Conservation (phyloP, 495 filamentous ascomycete species). For the Rusavskia elegans region DNA sequence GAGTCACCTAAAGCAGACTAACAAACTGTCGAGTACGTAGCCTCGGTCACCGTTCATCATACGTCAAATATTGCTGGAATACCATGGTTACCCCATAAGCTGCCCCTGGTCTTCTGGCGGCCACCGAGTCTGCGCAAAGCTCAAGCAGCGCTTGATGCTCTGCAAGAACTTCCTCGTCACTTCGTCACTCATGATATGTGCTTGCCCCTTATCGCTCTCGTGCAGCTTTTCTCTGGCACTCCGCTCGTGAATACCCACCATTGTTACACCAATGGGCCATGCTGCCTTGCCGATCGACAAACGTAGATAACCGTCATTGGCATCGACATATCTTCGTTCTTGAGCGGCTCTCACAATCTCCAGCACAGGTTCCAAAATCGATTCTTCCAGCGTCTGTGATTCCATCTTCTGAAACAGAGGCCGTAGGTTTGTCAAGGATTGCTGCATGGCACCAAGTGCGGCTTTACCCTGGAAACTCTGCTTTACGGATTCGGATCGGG, state of each 20-base stretch:
- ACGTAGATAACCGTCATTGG: constrained; percentile 85
- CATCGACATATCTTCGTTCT: constrained; percentile 80
- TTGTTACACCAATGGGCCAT: constrained; percentile 98
- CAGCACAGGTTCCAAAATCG: constrained; percentile 68
- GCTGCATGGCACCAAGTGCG: constrained; percentile 63
- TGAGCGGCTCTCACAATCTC: constrained; percentile 89
- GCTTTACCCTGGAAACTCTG: constrained; percentile 62
- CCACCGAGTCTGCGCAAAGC: constrained; percentile 94
- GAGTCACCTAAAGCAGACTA: too few relatives aligned
- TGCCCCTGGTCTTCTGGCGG: constrained; percentile 83
- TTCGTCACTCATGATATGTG: constrained; percentile 96
- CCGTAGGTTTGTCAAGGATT: constrained; percentile 68
- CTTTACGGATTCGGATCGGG: constrained; percentile 43
- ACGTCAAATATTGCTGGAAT: too few relatives aligned
- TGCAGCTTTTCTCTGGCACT: constrained; percentile 90
- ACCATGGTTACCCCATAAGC: constrained; percentile 69
- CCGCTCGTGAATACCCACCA: constrained; percentile 98
- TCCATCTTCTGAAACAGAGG: constrained; percentile 88
- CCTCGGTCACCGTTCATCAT: too few relatives aligned
- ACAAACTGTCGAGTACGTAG: too few relatives aligned
- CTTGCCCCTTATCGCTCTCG: constrained; percentile 60
- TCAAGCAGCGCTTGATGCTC: constrained; percentile 93
- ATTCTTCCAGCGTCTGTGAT: constrained; percentile 57
- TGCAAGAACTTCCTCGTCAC: constrained; percentile 88
- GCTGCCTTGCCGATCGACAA: constrained; percentile 96